Evolutionary conservation across 78 protist genomes (phyloP).

Genomic region (Protostelium mycophagum): DNA sequence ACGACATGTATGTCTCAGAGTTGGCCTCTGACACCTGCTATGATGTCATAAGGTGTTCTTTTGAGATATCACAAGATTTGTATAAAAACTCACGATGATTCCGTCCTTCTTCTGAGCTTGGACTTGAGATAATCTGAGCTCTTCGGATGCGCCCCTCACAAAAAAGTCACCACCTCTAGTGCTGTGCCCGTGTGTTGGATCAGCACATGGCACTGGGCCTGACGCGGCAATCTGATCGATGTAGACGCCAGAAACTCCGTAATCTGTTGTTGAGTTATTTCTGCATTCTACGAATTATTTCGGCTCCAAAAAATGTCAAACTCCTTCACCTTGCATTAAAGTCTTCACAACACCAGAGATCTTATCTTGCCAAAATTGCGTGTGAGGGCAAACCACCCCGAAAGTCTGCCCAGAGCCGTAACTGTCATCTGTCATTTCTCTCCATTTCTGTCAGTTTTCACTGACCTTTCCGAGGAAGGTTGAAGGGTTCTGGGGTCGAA

Average conservation of each 20-base stretch:
- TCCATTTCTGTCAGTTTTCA: background rate
- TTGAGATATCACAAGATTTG: too few species aligned
- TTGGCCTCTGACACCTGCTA: background rate
- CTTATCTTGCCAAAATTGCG: background rate
- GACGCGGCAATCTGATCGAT: background rate
- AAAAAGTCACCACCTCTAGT: background rate
- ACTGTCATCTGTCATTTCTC: background rate
- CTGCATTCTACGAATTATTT: too few species aligned
- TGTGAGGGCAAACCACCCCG: background rate
- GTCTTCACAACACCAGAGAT: background rate
- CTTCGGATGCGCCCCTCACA: background rate
- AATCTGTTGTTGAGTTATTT: too few species aligned
- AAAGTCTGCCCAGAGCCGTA: background rate
- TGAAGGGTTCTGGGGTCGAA: background rate
- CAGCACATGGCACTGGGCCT: background rate
- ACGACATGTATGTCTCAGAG: background rate
- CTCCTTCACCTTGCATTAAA: background rate
- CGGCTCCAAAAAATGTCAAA: too few species aligned
- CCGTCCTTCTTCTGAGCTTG: background rate
- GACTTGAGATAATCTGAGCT: background rate
- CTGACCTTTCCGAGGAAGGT: background rate
- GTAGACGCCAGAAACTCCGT: background rate
- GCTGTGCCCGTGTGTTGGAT: background rate
- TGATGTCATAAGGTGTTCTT: background rate
- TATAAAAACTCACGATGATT: conserved; percentile 1